Conservation (phyloP, 2,329 filamentous ascomycete genomes). For the Fusarium udum region DNA sequence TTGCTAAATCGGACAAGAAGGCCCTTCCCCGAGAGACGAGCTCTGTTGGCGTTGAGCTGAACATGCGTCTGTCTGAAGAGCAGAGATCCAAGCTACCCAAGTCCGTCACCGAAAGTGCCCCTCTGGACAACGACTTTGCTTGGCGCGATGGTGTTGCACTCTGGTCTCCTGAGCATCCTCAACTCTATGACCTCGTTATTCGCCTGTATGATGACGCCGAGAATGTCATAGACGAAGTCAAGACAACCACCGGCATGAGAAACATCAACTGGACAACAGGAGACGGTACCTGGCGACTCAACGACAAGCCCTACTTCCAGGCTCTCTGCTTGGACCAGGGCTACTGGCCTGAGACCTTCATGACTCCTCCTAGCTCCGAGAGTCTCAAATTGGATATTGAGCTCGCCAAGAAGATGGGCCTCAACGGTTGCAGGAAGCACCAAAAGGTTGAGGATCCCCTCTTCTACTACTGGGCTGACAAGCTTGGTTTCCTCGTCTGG, state of each 20-base stretch:
- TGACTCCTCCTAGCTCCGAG: conserved; percentile 63
- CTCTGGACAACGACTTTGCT: conserved; percentile 50
- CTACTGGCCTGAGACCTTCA: conserved; percentile 69
- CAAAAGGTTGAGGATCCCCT: conserved; percentile 70
- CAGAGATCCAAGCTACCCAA: conserved; percentile 52
- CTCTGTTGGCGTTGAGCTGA: conserved; percentile 57
- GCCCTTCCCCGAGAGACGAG: conserved; percentile 60
- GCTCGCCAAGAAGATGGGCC: conserved; percentile 67
- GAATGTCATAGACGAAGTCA: conserved; percentile 62
- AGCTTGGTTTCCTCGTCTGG: conserved; percentile 70
- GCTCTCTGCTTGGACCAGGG: conserved; percentile 69
- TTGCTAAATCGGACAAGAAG: conserved; percentile 56
- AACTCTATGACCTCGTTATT: conserved; percentile 65
- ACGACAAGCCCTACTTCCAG: conserved; percentile 68
- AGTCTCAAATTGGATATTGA: conserved; percentile 63
- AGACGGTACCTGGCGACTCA: conserved; percentile 68
- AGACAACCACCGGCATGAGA: conserved; percentile 69
- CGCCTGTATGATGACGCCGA: conserved; percentile 57
- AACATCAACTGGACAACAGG: conserved; percentile 66
- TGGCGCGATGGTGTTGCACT: conserved; percentile 68
- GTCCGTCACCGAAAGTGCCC: conserved; percentile 46
- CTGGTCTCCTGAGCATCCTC: conserved; percentile 68
- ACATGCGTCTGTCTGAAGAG: conserved; percentile 57
- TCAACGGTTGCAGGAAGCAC: conserved; percentile 72
- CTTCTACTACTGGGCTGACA: conserved; percentile 70